Base-by-base conservation (phyloP, 2,329 filamentous ascomycete genomes). In the Verticillium albo-atrum region DNA sequence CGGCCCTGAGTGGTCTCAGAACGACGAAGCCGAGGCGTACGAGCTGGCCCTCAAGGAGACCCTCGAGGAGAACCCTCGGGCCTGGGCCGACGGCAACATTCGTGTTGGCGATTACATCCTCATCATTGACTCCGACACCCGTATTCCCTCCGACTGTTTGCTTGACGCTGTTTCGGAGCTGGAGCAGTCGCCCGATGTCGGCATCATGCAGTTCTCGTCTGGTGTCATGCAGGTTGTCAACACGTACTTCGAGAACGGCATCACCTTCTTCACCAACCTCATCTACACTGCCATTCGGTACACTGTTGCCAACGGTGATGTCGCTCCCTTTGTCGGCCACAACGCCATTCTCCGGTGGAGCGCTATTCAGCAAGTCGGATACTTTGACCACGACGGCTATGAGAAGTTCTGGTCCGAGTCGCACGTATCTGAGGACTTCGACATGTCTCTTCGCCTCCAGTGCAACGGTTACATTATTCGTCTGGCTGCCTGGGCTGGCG, bases 61-160 rank as follows among this genome's bases (percentile, higher is more conserved):
- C 20, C 79, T 93, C 37, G 82, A 87, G 54, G 84, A 87, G 55
- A 81, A 90, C 59, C 86, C 87, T 20, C 84, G 88, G 28, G 89
- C 89, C 28, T 90, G 89, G 89, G 91, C 91, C 20, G 90, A 92
- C 69, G 92, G 91, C 62, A 92, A 95, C 72, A 89, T 96, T 66
- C 90, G 91, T 56, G 79, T 96, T 25, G 92, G 92, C 59, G 91
- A 96, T 74, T 93, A 92, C 72, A 91, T 93, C 61, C 77, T 90
- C 32, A 77, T 93, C 61, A 89, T 92, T 68, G 89, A 92, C 75
- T 92, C 89, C 2, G 89, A 92, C 72, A 92, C 89, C 30, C 89
- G 89, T 73, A 89, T 92, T 2, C 90, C 90, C 1, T 76, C 81
- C 42, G 90, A 93, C 72, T 94, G 90, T 68, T 79, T 94, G 61